Percentiles rank a stretch among this genome's conserved stretches.
Conservation (phyloP, 2,329 filamentous ascomycete genomes). For the Trichoderma sp. region DNA sequence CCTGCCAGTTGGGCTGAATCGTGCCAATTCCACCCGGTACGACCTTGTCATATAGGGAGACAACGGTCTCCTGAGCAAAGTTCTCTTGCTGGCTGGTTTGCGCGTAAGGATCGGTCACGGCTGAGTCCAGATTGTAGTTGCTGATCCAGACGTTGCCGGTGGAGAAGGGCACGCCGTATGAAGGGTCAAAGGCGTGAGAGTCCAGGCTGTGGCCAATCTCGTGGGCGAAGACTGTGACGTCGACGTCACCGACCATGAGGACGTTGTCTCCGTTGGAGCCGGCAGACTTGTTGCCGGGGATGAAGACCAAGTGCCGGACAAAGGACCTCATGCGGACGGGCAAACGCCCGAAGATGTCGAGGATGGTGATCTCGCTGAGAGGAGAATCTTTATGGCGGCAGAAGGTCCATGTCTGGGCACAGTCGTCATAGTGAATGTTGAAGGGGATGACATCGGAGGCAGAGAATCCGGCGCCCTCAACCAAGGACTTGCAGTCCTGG, state of each 20-base stretch:
- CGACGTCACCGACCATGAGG: slow-evolving; percentile 30
- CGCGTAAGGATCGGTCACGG: slow-evolving; percentile 31
- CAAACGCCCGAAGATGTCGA: slow-evolving; percentile 37
- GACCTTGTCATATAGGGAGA: slow-evolving; percentile 35
- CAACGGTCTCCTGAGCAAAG: slow-evolving; percentile 35
- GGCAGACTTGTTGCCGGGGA: slow-evolving; percentile 30
- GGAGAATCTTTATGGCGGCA: slow-evolving; percentile 37
- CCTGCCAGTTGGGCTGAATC: slow-evolving; percentile 34
- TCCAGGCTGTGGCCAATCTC: slow-evolving; percentile 33
- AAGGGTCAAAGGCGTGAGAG: slow-evolving; percentile 31
- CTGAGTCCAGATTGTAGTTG: slow-evolving; percentile 32
- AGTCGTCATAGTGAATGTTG: slow-evolving; percentile 37
- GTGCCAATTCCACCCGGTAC: slow-evolving; percentile 35
- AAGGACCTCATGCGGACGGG: slow-evolving; percentile 38
- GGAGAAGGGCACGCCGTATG: slow-evolving; percentile 20
- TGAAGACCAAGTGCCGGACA: slow-evolving; percentile 33
- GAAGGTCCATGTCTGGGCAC: slow-evolving; percentile 37
- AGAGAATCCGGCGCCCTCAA: slow-evolving; percentile 5
- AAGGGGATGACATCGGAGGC: slow-evolving; percentile 35
- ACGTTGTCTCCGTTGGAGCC: slow-evolving; percentile 29
- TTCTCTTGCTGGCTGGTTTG: slow-evolving; percentile 34
- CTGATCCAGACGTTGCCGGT: slow-evolving; percentile 31
- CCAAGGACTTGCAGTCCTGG: slow-evolving; percentile 31
- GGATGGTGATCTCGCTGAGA: slow-evolving; percentile 34
- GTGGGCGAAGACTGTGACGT: slow-evolving; percentile 30